Base-by-base conservation (phyloP, 805 yeast genomes). In the Yarrowia sp. region DNA sequence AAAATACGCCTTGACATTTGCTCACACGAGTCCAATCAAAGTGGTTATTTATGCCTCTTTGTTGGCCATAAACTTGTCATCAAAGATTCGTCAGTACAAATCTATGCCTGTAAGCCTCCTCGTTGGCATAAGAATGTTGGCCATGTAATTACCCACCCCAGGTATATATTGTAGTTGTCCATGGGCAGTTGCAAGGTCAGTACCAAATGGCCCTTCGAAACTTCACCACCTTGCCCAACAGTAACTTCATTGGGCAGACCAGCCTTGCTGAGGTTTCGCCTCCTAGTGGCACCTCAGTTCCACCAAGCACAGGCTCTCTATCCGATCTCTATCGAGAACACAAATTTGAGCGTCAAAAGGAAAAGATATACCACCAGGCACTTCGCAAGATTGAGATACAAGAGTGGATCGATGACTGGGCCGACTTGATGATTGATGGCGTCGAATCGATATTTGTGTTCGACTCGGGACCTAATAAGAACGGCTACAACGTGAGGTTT, bases 321-420 rank as follows among this genome's bases (percentile, higher is more conserved):
- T 55, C 61, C 2, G 36, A 24, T 40, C 61, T 55, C 9, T 55
- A 55, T 15, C 36, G 61, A n/a, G 61, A 33, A 7, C 64, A 58
- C 50, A 58, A 58, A 19, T 42, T n/a, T 33, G 64, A 43, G 19
- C 43, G 64, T 9, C 49, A 33, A 9, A 58, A 58, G 33, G 50
- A 19, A 9, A 42, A 58, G 19, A 43, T 58, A 50, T 58, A 42
- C 17, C 8, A 12, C 38, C 46, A 42, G 13, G 64, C 64, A 1
- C 33, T 58, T 3, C 49, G 50, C 14, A 58, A 61, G 24, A 38
- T 61, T 12, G 66, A 61, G 17, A 61, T 61, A 13, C 44, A 38
- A 12, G 55, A 61, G 19, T 61, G 66, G 66, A 47, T 61, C 14
- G 66, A 61, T 20, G 55, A 61, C 9, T 61, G 66, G 66, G 53